Conservation (phyloP, 1,284 basidiomycete genomes). For the Dichomitus squalens region DNA sequence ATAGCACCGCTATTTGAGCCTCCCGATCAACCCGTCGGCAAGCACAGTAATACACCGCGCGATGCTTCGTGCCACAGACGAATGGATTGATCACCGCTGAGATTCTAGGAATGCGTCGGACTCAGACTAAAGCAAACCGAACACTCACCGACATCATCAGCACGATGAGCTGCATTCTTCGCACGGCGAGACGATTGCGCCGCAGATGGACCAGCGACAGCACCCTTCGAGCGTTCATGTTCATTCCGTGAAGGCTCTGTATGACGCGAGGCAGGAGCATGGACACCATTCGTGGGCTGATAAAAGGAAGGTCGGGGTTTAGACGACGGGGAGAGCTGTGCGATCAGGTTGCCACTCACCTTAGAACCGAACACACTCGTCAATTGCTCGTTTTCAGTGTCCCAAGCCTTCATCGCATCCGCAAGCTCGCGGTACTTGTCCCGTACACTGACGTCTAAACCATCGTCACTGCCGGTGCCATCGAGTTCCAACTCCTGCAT, state of each 20-base stretch:
- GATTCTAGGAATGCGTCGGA: not conserved
- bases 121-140: not conserved
- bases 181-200: slow-evolving; percentile 78
- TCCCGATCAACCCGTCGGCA: too few species aligned
- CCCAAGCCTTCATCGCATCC: slow-evolving; percentile 79
- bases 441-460: slow-evolving; percentile 44
- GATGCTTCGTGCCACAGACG: not conserved
- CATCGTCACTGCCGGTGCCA: slow-evolving; percentile 59
- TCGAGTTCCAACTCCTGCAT: slow-evolving; percentile 70
- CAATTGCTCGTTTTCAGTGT: slow-evolving; percentile 80
- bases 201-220: slow-evolving; percentile 51
- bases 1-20: too few species aligned
- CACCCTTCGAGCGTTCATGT: slow-evolving; percentile 43
- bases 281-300: slow-evolving; percentile 38
- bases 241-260: slow-evolving; percentile 45
- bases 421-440: slow-evolving; percentile 78
- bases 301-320: not conserved
- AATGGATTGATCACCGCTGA: not conserved
- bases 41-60: too few species aligned
- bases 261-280: slow-evolving; percentile 32
- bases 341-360: slow-evolving; percentile 44
- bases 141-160: slow-evolving; percentile 79
- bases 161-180: slow-evolving; percentile 83
- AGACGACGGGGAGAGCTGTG: slow-evolving; percentile 21
- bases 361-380: slow-evolving; percentile 71